phyloP scores from a whole-genome alignment of 352 stramenopile genomes.

The Phytopythium sindhum region DNA sequence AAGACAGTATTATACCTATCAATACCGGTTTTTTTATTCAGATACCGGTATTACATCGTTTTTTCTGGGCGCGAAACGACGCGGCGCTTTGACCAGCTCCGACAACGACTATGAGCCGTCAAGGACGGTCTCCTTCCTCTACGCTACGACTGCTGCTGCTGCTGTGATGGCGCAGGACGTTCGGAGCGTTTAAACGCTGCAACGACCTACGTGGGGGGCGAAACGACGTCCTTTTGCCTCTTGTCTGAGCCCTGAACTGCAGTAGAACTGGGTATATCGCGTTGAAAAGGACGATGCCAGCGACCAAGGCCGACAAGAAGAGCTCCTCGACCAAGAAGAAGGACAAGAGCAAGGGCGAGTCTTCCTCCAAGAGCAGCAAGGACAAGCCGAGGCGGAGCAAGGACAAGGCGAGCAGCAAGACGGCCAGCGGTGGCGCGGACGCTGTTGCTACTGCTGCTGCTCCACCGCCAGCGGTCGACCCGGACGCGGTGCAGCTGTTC shows the following conservation, averaged over 20 bases:
- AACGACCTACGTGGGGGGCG: neutral
- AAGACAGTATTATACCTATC: too few relatives aligned
- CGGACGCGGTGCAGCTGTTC: conserved; percentile 80
- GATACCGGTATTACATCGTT: neutral
- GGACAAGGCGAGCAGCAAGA: conserved; percentile 6
- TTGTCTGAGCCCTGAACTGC: too few relatives aligned
- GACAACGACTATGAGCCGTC: too few relatives aligned
- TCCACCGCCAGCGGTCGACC: conserved; percentile 22
- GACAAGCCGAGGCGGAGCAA: conserved; percentile 28
- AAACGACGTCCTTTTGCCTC: neutral
- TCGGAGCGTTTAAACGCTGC: neutral
- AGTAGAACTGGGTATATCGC: neutral
- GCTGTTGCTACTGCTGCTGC: neutral
- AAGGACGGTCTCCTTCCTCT: neutral
- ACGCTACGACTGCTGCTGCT: neutral
- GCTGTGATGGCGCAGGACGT: neutral
- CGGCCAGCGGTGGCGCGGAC: neutral
- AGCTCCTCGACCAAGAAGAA: conserved; percentile 19
- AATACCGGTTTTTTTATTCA: too few relatives aligned
- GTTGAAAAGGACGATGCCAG: neutral
- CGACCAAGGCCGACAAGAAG: conserved; percentile 20
- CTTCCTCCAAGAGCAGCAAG: conserved; percentile 12
- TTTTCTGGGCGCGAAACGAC: neutral
- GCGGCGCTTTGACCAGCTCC: neutral
- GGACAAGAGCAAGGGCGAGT: conserved; percentile 17